Evolutionary conservation across 2,329 filamentous ascomycete species (phyloP).

Genomic region (Trichoderma arundinaceum): DNA sequence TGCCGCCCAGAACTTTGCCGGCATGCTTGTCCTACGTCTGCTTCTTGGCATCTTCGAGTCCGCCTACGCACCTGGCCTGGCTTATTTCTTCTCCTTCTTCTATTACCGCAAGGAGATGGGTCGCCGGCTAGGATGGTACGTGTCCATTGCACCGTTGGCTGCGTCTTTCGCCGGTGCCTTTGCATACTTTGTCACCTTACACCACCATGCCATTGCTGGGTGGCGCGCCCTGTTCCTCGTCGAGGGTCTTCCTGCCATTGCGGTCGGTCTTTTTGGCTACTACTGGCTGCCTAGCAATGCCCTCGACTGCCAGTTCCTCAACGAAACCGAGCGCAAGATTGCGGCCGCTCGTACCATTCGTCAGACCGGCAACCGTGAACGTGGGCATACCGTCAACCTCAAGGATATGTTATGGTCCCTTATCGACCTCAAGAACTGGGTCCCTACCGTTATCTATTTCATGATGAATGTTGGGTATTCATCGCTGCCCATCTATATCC

Average conservation of each 20-base stretch:
- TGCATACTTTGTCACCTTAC: slow-evolving; percentile 66
- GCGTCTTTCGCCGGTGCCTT: slow-evolving; percentile 72
- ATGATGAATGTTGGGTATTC: slow-evolving; percentile 47
- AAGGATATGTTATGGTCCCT: slow-evolving; percentile 55
- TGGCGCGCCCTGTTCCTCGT: slow-evolving; percentile 72
- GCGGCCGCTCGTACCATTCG: slow-evolving; percentile 60
- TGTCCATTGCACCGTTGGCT: slow-evolving; percentile 72
- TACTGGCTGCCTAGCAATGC: slow-evolving; percentile 61
- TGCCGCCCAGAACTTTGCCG: neutral
- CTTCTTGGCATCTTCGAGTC: slow-evolving; percentile 51
- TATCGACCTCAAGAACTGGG: slow-evolving; percentile 56
- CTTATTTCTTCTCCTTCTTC: slow-evolving; percentile 54
- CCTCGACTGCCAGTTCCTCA: slow-evolving; percentile 59
- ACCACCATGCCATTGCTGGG: slow-evolving; percentile 65
- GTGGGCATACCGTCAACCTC: slow-evolving; percentile 49
- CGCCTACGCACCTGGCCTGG: slow-evolving; percentile 50
- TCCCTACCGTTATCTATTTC: slow-evolving; percentile 51
- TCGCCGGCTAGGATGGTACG: slow-evolving; percentile 53
- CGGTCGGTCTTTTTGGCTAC: slow-evolving; percentile 60
- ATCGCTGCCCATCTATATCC: slow-evolving; percentile 65
- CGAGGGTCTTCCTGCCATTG: slow-evolving; percentile 47
- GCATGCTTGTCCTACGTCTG: slow-evolving; percentile 35
- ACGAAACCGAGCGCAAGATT: slow-evolving; percentile 57
- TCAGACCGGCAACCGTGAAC: slow-evolving; percentile 53
- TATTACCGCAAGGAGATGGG: slow-evolving; percentile 66